Evolutionary conservation across 495 filamentous ascomycete genomes (phyloP), one percentile per base, ranked within the genome.

Genomic region (Xylona heveae): DNA sequence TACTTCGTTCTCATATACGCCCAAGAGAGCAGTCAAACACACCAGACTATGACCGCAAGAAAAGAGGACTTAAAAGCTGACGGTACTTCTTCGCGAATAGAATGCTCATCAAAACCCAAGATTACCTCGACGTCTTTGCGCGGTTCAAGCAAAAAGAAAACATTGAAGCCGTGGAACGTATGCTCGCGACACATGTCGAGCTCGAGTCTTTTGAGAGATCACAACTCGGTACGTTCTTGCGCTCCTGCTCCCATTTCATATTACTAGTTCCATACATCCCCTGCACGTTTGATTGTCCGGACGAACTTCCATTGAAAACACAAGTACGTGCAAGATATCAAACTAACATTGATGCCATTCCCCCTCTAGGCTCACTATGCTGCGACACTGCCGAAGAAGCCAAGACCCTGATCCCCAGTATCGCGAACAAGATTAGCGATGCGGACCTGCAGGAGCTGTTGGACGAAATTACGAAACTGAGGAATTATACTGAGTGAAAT

Each of bases 121-220:
- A 85, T 38, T 95, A 95, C 52, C 65, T 95, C 1, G 81, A 92
- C 39, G 68, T 76, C 14, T 95, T 95, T 57, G 77, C 83, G 7
- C 77, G 84, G 9, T 94, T 94, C 62, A 90, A 91, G 59, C 69
- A 82, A 38, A 79, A 79, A 48, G 81, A 94, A 53, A 85, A 80
- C 37, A 82, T 92, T 36, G 78, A 90, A 54, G 79, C 80, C 7
- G 80, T 94, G 22, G 85, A 93, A 52, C 64, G 75, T 5, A 54
- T 93, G 33, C 56, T 92, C 36, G 71, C 73, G 35, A 61, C 68
- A 23, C 72, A 77, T 42, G 70, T 72, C 35, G 72, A 84, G 47
- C 53, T 97, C 42, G 76, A 75, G 46, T 74, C 78, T 48, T 94
- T 94, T 46, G 88, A 97, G 65, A 66, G 77, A 42, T 80, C 79